Evolutionary conservation across 352 stramenopile genomes (phyloP).

Genomic region (Globisporangium parvum): DNA sequence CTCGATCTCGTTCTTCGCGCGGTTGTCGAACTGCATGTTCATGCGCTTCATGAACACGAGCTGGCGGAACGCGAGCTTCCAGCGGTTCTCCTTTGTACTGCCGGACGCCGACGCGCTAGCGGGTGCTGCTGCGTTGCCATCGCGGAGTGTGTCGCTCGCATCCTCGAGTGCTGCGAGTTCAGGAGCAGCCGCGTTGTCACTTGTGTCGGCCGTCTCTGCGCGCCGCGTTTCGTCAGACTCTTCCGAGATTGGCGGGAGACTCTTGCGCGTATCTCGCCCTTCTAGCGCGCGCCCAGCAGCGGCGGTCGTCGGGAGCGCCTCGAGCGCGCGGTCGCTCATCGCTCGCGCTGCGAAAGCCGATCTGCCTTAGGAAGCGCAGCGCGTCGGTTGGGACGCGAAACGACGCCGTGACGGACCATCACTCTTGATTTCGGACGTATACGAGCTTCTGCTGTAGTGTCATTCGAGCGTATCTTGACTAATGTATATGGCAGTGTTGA

Average conservation of each 20-base stretch:
- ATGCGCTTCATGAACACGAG: conserved; percentile 83
- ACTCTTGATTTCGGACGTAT: too few species aligned
- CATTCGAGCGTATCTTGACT: too few species aligned
- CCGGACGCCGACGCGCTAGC: background rate
- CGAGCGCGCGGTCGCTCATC: background rate
- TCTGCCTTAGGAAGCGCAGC: background rate
- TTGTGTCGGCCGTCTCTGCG: conserved; percentile 1
- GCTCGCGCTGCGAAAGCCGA: background rate
- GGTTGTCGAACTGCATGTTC: conserved; percentile 74
- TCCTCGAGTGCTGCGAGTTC: background rate
- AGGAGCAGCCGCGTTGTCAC: background rate
- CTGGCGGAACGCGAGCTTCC: conserved; percentile 73
- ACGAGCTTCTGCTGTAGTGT: too few species aligned
- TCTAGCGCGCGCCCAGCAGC: background rate
- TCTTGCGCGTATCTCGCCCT: background rate
- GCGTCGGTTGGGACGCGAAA: background rate
- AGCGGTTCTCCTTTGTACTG: conserved; percentile 41
- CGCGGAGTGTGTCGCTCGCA: background rate
- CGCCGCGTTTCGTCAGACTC: conserved; percentile 8
- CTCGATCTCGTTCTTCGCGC: conserved; percentile 78
- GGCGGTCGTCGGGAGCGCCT: background rate
- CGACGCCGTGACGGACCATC: background rate
- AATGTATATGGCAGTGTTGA: too few species aligned
- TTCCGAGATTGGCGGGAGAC: conserved; percentile 9
- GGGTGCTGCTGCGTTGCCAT: background rate